A percentile compares a stretch with the other conserved stretches of the same genome.
These are phyloP conservation scores for Nemania serpens DNA, from an alignment of 2,329 filamentous ascomycete genomes.

Conservation along the genomic window DNA sequence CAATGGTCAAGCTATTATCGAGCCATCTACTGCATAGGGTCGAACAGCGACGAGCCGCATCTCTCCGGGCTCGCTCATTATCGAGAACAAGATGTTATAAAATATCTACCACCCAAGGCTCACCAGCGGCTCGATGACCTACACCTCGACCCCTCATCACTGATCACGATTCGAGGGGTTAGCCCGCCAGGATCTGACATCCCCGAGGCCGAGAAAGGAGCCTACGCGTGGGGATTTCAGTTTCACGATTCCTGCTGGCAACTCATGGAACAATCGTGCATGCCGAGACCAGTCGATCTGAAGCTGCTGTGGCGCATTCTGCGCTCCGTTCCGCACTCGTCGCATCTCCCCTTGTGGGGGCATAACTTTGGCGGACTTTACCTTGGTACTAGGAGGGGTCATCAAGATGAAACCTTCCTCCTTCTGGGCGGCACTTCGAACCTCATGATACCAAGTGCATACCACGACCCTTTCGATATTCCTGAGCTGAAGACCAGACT, in stretches of 20 bases:
- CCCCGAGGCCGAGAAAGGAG: conserved; percentile 19
- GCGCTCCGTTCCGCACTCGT: conserved; percentile 32
- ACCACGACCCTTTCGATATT: conserved; percentile 32
- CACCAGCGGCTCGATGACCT: conserved; percentile 32
- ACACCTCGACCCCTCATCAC: conserved; percentile 14
- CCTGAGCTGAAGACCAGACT: conserved; percentile 30
- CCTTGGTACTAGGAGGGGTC: conserved; percentile 10
- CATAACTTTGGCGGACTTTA: conserved; percentile 37
- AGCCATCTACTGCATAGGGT: conserved; percentile 33
- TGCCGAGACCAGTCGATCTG: conserved; percentile 30
- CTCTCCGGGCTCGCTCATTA: conserved; percentile 35
- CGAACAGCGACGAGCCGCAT: conserved; percentile 19
- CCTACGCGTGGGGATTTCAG: conserved; percentile 35
- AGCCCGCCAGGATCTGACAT: conserved; percentile 24
- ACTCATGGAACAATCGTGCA: conserved; percentile 33
- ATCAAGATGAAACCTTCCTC: conserved; percentile 19
- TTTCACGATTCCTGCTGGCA: conserved; percentile 39
- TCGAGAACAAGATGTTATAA: conserved; percentile 9
- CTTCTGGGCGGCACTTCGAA: conserved; percentile 23
- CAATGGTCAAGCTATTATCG: conserved; percentile 33
- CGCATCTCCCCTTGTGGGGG: conserved; percentile 34
- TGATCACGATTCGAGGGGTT: conserved; percentile 31
- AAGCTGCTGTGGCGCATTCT: conserved; percentile 35
- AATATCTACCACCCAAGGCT: conserved; percentile 28
- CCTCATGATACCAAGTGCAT: conserved; percentile 34